These are phyloP conservation scores for Brassica incana DNA, from an alignment of 345 rosid species.

Conservation along the genomic window DNA sequence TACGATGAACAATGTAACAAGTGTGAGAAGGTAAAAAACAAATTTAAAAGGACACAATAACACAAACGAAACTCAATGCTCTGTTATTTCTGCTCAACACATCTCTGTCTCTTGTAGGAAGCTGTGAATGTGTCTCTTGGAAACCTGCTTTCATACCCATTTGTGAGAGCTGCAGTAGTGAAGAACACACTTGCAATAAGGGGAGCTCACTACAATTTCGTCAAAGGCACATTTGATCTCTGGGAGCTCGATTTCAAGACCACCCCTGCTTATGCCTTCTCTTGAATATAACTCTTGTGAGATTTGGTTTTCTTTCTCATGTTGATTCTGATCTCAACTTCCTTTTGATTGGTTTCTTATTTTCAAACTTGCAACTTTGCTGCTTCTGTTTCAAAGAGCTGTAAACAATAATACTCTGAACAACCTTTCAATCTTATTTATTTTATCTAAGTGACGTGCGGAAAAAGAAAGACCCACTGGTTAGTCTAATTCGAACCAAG, in stretches of 20 bases:
- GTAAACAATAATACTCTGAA: constrained; percentile 29
- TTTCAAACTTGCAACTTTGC: constrained; percentile 20
- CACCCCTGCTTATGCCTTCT: constrained; percentile 41
- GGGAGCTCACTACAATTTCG: constrained; percentile 81
- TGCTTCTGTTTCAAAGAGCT: constrained; percentile 23
- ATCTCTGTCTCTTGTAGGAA: constrained; percentile 45
- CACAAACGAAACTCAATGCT: not conserved
- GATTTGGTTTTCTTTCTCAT: constrained; percentile 9
- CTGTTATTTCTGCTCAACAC: not conserved
- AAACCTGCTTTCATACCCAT: constrained; percentile 75
- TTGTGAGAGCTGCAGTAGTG: constrained; percentile 65
- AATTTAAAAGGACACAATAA: not conserved
- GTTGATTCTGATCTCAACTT: constrained; percentile 31
- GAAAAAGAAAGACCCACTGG: not conserved
- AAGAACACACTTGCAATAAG: constrained; percentile 51
- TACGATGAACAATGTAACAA: constrained; percentile 50
- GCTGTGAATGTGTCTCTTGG: constrained; percentile 84
- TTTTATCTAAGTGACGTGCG: not conserved
- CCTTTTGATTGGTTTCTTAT: not conserved
- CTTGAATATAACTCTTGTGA: constrained; percentile 19
- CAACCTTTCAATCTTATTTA: not conserved
- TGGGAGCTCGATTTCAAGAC: constrained; percentile 76
- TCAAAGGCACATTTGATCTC: constrained; percentile 61
- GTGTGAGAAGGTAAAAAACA: constrained; percentile 74
- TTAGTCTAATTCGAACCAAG: not conserved